Evolutionary conservation across 208 protist species (phyloP), one percentile per base, ranked within the genome.

Genomic region (Wallacemonas collosoma): DNA sequence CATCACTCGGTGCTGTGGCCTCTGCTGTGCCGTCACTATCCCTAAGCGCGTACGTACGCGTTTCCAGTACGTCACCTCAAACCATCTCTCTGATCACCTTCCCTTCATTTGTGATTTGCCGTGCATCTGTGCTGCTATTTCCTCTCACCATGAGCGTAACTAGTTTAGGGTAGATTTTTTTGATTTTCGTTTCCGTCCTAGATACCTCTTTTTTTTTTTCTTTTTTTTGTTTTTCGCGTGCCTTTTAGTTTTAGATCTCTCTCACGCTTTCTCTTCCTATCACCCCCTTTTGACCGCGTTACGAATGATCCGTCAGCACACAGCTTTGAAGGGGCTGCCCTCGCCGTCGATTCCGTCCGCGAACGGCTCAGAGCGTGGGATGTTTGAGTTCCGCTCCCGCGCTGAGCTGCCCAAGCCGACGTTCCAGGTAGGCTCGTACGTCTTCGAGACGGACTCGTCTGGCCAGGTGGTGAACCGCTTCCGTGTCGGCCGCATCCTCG

Each of bases 401-500:
- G 40, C 58, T 6, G 79, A 83, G 39, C 65, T 81, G 38, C 73
- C 72, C 2, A 86, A 82, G 75, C 83, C 83, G 4, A 77, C 66
- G 36, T 88, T 88, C 70, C 77, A 83, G 66, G 68, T 72, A 6
- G 80, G 80, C 63, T 81, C 61, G 68, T 76, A 61, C 71, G 75
- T 91, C 40, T 86, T 88, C 73, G 86, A 89, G 72, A n/a, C 77
- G n/a, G 80, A 89, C 58, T 53, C 39, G 57, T 74, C n/a, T 50
- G 88, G 86, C 48, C 70, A 64, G 48, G 74, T 87, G 63, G 71
- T 83, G 48, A 80, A 83, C 41, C 66, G 77, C 45, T 92, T 90
- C 74, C 76, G 78, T 40, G 79, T 76, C 39, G 89, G 86, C n/a
- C 74, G 76, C 38, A 64, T 94, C 11, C 87, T 96, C 43, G 89